A percentile compares a stretch with the other conserved stretches of the same genome.
Evolutionary conservation across 2,329 filamentous ascomycete genomes (phyloP).

Genomic region (Coleophoma eucalyptorum): DNA sequence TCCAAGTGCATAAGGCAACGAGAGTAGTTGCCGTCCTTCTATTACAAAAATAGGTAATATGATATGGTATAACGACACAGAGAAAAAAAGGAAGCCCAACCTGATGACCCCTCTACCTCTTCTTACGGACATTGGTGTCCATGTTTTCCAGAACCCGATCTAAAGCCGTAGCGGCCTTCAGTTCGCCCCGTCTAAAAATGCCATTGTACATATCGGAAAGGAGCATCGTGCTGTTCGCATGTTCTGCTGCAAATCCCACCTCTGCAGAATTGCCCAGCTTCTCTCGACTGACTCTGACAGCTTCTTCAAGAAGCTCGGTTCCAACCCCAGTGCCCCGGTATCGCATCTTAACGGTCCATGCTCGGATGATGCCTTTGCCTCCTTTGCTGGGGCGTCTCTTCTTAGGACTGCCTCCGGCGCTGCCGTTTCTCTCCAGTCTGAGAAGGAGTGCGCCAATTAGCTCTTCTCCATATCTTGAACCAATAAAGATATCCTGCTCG

Average conservation of each 20-base stretch:
- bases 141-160: conserved; percentile 43
- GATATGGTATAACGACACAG: no score
- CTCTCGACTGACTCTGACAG: conserved; percentile 63
- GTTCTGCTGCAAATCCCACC: conserved; percentile 70
- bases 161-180: conserved; percentile 49
- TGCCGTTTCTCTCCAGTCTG: conserved; percentile 48
- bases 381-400: conserved; percentile 37
- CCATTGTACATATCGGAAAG: conserved; percentile 61
- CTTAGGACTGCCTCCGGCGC: conserved; percentile 12
- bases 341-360: conserved; percentile 72
- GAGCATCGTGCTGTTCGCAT: conserved; percentile 69
- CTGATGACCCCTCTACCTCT: conserved; percentile 12
- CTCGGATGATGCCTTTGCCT: conserved; percentile 69
- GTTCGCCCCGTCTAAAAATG: conserved; percentile 55
- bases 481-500: conserved; percentile 54
- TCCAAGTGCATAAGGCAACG: no score
- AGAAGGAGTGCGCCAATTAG: conserved; percentile 71
- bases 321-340: conserved; percentile 73
- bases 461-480: conserved; percentile 63
- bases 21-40: neutral
- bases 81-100: neutral
- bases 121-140: conserved; percentile 16
- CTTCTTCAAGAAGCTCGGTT: conserved; percentile 67
- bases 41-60: neutral
- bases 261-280: conserved; percentile 64